Evolutionary conservation across 495 filamentous ascomycete genomes (phyloP), one percentile per base, ranked within the genome.

Genomic region (Penicillium antarcticum): DNA sequence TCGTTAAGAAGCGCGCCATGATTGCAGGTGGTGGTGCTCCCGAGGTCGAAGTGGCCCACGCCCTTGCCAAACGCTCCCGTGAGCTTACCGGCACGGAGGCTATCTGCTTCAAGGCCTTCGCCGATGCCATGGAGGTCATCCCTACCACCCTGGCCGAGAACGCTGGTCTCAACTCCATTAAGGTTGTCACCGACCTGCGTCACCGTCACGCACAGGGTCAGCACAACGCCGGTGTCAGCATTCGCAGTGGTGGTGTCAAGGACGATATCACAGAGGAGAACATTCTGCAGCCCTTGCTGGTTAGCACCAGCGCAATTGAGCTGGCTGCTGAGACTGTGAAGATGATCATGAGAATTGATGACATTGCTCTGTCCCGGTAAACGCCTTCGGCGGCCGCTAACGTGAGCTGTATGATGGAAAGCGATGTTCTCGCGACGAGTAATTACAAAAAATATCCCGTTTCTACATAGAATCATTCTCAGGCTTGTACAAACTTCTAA

Each of bases 71-170:
- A 71, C 85, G 88, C 60, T 82, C 91, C n/a, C 86, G 89, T 58
- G 81, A 81, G 38, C 80, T 96, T 29, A 84, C 82, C 0, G 95
- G 95, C 45, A 97, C 94, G 16, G 94, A 98, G 65, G 83, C 89
- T 26, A 96, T 98, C 62, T 98, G 94, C 80, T 98, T 88, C 87
- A 96, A 96, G 69, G 92, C 91, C 9, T 98, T 98, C 57, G 94
- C 94, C 8, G 95, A 97, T 56, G 94, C 94, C 23, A 87, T 98
- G 79, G 94, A 98, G 75, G 89, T 98, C 7, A 91, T 97, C 50
- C 94, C 94, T 13, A 96, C 92, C 18, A 98, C 94, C 2, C 81
- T 98, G 38, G 94, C 94, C 2, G 94, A 98, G 76, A 98, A 98
- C 58, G 94, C 94, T 1, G 94, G 94, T 31, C 79, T 98, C 48